Evolutionary conservation across 805 yeast species (phyloP).

Genomic region (Starmerella bombi): DNA sequence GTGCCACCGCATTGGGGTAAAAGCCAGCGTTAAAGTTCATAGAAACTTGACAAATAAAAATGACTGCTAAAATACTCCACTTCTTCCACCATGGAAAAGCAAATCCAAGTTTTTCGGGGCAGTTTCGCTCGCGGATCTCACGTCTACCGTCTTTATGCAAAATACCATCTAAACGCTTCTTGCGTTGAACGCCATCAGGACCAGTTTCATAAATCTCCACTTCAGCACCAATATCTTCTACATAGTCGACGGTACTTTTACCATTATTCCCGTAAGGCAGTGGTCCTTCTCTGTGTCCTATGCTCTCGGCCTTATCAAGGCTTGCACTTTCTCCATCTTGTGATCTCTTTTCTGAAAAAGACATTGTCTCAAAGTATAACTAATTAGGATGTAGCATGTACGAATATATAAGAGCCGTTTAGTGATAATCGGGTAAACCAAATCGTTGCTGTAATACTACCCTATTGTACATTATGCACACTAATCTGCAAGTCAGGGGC

Average conservation of each 20-base stretch:
- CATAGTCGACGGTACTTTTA: constrained; percentile 7
- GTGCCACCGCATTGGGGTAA: constrained; percentile 30
- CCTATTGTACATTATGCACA: too few species aligned
- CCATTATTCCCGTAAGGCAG: neutral
- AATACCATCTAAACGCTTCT: constrained; percentile 12
- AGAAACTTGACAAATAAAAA: constrained; percentile 31
- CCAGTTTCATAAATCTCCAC: constrained; percentile 8
- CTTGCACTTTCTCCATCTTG: neutral
- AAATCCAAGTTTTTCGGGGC: constrained; percentile 30
- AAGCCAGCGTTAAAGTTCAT: constrained; percentile 34
- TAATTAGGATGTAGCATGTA: too few species aligned
- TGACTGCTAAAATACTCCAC: constrained; percentile 30
- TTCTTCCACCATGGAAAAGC: constrained; percentile 27
- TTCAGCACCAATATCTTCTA: constrained; percentile 15
- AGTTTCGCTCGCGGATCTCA: constrained; percentile 26
- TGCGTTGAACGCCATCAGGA: constrained; percentile 3
- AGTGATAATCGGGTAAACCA: too few species aligned
- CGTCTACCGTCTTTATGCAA: constrained; percentile 16
- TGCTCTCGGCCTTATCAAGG: neutral
- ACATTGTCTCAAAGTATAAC: too few species aligned
- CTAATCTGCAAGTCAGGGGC: too few species aligned
- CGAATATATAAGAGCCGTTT: too few species aligned
- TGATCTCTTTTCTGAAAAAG: too few species aligned
- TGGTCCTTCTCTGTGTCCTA: neutral
- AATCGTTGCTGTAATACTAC: too few species aligned